These are phyloP conservation scores for Hypoxylon fuscum DNA, from an alignment of 495 filamentous ascomycete species.

Conservation along the genomic window DNA sequence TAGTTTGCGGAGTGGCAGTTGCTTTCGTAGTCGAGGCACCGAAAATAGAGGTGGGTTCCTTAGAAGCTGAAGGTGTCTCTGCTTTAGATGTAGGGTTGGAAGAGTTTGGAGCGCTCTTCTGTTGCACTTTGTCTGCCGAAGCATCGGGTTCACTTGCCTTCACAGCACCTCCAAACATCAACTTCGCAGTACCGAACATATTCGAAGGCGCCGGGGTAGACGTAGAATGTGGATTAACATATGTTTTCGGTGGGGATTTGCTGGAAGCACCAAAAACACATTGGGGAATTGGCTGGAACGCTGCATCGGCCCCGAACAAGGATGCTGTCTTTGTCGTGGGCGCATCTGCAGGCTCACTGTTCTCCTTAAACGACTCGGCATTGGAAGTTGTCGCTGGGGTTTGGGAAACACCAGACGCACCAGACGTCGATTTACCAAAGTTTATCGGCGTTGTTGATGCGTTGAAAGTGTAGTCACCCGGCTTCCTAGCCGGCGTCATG, in stretches of 20 bases:
- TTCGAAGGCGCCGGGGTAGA: conserved; percentile 17
- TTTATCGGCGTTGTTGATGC: conserved; percentile 43
- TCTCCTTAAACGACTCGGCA: conserved; percentile 5
- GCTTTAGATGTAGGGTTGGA: conserved; percentile 10
- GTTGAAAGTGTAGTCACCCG: conserved; percentile 48
- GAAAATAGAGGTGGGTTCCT: conserved; percentile 38
- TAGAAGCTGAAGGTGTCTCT: conserved; percentile 24
- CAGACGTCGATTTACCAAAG: conserved; percentile 24
- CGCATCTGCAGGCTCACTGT: conserved; percentile 6
- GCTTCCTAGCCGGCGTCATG: conserved; percentile 38
- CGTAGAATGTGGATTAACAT: too few species aligned
- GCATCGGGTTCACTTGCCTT: conserved; percentile 37
- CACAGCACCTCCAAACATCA: conserved; percentile 41
- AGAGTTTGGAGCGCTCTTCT: conserved; percentile 27
- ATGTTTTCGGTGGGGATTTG: too few species aligned
- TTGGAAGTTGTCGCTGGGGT: conserved; percentile 11
- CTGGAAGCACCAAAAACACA: conserved; percentile 27
- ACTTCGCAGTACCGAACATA: conserved; percentile 29
- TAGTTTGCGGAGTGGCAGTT: conserved; percentile 10
- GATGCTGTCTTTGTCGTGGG: conserved; percentile 17
- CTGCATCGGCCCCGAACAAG: conserved; percentile 30
- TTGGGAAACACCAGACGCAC: conserved; percentile 18
- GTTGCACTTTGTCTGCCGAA: conserved; percentile 38
- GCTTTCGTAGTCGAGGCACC: conserved; percentile 32
- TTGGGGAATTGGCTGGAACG: conserved; percentile 16